phyloP scores from a whole-genome alignment of 2,329 filamentous ascomycete species.

The Leptographium wingfieldii region DNA sequence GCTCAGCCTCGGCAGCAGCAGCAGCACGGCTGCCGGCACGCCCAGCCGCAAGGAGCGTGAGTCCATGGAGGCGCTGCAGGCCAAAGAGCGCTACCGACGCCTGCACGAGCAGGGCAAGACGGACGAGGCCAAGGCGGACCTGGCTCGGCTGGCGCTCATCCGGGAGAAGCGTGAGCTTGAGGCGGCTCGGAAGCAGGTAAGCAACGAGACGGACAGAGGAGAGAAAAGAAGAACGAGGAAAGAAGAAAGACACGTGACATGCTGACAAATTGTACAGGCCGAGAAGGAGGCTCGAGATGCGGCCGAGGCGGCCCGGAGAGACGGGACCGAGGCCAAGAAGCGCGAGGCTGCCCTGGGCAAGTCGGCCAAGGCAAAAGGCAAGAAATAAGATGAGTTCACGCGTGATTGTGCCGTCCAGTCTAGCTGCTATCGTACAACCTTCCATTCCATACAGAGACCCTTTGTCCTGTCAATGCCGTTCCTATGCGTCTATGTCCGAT shows the following conservation, averaged over 20 bases:
- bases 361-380: conserved; percentile 31
- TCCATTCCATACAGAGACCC: too few species aligned
- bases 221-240: too few species aligned
- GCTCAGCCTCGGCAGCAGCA: conserved; percentile 28
- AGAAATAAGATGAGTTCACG: conserved; percentile 23
- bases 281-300: conserved; percentile 46
- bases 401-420: too few species aligned
- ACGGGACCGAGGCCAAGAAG: conserved; percentile 42
- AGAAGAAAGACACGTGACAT: conserved; percentile 24
- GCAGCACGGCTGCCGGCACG: conserved; percentile 14
- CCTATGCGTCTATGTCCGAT: too few species aligned
- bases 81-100: conserved; percentile 83
- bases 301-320: conserved; percentile 32
- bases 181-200: conserved; percentile 57
- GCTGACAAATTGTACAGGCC: conserved; percentile 28
- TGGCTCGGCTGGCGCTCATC: conserved; percentile 71
- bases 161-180: conserved; percentile 78
- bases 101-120: conserved; percentile 92
- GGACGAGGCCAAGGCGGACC: conserved; percentile 81
- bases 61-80: conserved; percentile 73
- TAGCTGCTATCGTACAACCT: too few species aligned
- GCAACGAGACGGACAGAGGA: conserved; percentile 23
- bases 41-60: conserved; percentile 47
- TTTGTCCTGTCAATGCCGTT: too few species aligned
- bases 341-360: conserved; percentile 38